phyloP scores from a whole-genome alignment of 2,329 filamentous ascomycete species.

The Trichoderma breve region DNA sequence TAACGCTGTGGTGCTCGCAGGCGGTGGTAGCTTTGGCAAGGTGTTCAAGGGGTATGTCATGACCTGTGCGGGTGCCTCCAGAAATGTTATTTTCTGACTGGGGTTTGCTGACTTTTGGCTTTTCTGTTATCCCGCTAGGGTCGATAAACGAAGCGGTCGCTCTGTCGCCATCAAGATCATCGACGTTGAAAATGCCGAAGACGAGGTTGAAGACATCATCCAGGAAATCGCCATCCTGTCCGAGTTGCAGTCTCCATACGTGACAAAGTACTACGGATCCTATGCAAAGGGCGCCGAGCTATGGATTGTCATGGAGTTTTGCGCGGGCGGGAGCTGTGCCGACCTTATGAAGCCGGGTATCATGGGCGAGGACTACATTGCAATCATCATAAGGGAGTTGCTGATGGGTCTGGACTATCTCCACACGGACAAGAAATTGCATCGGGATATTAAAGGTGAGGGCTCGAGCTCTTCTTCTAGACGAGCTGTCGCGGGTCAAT shows the following conservation, averaged over 20 bases:
- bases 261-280: conserved; percentile 96
- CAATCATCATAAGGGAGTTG: conserved; percentile 88
- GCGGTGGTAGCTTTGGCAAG: conserved; percentile 96
- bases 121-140: conserved; percentile 46
- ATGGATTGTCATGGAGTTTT: conserved; percentile 99
- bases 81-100: background rate
- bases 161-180: conserved; percentile 98
- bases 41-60: conserved; percentile 86
- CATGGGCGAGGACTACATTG: conserved; percentile 93
- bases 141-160: conserved; percentile 89
- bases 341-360: conserved; percentile 92
- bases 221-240: conserved; percentile 97
- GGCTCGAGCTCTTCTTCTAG: background rate
- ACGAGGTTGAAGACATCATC: conserved; percentile 99
- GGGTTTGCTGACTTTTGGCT: background rate
- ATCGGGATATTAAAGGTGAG: conserved; percentile 90
- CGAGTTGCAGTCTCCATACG: conserved; percentile 91
- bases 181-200: conserved; percentile 97
- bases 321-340: conserved; percentile 91
- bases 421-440: conserved; percentile 92
- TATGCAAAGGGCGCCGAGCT: conserved; percentile 94
- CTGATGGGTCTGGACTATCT: conserved; percentile 89
- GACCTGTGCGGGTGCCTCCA: background rate
- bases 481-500: background rate
- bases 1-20: conserved; percentile 42